Evolutionary conservation across 805 yeast species (phyloP).

Genomic region (Candida qinlingensis): DNA sequence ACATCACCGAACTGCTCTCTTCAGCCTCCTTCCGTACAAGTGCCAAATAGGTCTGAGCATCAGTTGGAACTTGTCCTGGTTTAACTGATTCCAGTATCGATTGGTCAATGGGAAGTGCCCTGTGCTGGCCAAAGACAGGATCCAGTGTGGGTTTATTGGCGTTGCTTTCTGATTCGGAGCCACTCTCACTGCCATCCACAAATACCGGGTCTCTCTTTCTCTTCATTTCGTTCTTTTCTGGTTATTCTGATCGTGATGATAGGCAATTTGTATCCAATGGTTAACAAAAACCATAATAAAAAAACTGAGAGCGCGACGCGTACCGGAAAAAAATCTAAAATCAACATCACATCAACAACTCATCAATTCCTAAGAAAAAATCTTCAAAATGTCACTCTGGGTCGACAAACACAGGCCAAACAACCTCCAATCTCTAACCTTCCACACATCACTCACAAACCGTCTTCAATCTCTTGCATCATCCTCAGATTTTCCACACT

Average conservation of each 20-base stretch:
- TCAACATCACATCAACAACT: background rate
- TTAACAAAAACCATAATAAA: background rate
- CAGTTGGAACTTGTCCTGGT: slow-evolving; percentile 16
- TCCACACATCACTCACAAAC: slow-evolving; percentile 58
- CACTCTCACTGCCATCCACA: background rate
- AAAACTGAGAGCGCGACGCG: background rate
- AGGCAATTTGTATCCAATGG: too few species aligned
- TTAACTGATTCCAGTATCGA: slow-evolving; percentile 12
- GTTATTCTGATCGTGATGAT: background rate
- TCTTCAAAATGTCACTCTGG: slow-evolving; percentile 77
- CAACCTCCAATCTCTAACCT: slow-evolving; percentile 55
- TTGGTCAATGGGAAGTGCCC: slow-evolving; percentile 21
- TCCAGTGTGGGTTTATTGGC: background rate
- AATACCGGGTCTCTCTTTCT: background rate
- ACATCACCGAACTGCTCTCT: slow-evolving; percentile 12
- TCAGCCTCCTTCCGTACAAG: slow-evolving; percentile 20
- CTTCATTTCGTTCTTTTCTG: background rate
- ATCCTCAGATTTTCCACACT: slow-evolving; percentile 88
- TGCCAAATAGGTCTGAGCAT: slow-evolving; percentile 24
- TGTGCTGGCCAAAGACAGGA: slow-evolving; percentile 10
- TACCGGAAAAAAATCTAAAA: background rate
- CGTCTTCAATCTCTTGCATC: slow-evolving; percentile 57
- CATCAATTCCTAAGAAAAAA: background rate
- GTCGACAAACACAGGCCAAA: slow-evolving; percentile 91
- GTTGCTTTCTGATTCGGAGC: too few species aligned